Percentiles rank a stretch among this genome's conserved stretches.
Conservation (phyloP, 23 red algal species). For the Chondrus crispus region DNA sequence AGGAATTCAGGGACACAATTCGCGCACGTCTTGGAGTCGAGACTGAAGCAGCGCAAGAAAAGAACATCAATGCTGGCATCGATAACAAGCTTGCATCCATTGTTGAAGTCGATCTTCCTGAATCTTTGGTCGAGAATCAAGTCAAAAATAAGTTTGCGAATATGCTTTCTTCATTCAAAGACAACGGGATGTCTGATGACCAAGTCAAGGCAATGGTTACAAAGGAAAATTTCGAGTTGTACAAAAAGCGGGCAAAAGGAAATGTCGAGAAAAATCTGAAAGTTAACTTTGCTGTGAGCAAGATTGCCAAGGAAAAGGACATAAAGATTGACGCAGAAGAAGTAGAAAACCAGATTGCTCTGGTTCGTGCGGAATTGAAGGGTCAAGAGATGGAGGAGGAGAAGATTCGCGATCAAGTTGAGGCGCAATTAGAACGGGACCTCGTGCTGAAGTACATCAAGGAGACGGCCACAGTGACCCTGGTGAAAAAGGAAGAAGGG, state of each 20-base stretch:
- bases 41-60: conserved; percentile 57
- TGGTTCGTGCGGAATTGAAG: conserved; percentile 67
- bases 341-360: conserved; percentile 70
- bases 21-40: conserved; percentile 71
- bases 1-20: conserved; percentile 60
- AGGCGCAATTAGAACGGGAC: conserved; percentile 64
- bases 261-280: conserved; percentile 77
- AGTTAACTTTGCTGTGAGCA: conserved; percentile 78
- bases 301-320: conserved; percentile 75
- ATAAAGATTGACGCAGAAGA: conserved; percentile 21
- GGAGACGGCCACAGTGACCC: conserved; percentile 57
- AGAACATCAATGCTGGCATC: conserved; percentile 75
- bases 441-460: conserved; percentile 57
- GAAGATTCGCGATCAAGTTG: conserved; percentile 66
- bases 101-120: conserved; percentile 88
- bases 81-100: conserved; percentile 77
- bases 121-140: conserved; percentile 84
- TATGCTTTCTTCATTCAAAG: conserved; percentile 82
- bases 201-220: conserved; percentile 91
- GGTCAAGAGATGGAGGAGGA: conserved; percentile 64
- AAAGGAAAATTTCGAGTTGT: conserved; percentile 92
- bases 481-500: conserved; percentile 18
- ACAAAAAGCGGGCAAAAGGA: conserved; percentile 65
- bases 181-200: conserved; percentile 82
- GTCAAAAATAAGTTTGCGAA: conserved; percentile 86